A percentile compares a stretch with the other conserved stretches of the same genome.
Conservation (phyloP, 2,329 filamentous ascomycete genomes). For the Botrytis fragariae region DNA sequence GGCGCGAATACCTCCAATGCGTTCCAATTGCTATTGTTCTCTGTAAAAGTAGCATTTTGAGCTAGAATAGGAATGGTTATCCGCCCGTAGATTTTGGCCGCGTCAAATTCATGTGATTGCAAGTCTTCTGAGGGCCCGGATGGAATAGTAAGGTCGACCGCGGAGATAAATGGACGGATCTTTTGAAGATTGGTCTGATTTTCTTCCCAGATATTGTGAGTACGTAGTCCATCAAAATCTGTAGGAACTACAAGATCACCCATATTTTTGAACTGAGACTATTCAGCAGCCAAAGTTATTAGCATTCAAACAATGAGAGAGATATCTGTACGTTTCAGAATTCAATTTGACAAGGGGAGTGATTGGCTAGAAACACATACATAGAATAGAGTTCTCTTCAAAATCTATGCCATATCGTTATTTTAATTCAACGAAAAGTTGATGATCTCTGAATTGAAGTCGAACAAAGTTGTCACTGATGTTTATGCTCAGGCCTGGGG, state of each 20-base stretch:
- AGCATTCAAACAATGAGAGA: background rate
- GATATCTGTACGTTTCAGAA: background rate
- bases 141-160: background rate
- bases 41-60: background rate
- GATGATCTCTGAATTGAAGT: background rate
- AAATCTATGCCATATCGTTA: background rate
- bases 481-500: background rate
- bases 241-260: background rate
- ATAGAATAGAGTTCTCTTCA: background rate
- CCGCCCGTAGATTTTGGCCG: background rate
- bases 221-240: too few species aligned
- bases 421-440: background rate
- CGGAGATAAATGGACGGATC: background rate
- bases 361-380: background rate
- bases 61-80: background rate
- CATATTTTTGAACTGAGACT: background rate
- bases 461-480: background rate
- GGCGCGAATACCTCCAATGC: background rate
- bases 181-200: background rate
- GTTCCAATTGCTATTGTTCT: background rate
- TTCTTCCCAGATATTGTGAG: accelerated
- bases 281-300: too few species aligned
- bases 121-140: background rate
- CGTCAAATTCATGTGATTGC: background rate
- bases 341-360: background rate